Base-by-base conservation (phyloP, 108 stramenopile species). In the Stephanodiscus triporus region DNA sequence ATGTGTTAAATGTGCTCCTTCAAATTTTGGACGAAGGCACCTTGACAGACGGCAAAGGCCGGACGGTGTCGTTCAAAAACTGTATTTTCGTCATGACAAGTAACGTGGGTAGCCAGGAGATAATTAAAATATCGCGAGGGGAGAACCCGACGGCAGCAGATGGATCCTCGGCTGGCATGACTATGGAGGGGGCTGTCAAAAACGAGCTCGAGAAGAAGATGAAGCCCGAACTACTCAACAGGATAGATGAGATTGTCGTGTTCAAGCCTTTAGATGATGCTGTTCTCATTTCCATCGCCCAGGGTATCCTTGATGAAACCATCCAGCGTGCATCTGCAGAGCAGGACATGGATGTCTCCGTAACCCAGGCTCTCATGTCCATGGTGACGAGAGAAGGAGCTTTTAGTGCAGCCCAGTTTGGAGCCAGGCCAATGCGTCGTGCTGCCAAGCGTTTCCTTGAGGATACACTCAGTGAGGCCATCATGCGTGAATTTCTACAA, bases 1-100 rank as follows among this genome's bases (percentile, higher is more conserved):
- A 97, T 78, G 96, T 98, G 20, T 84, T 98, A 50, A 97, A 98
- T 72, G 57, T 97, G 1, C 77, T 97, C 10, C 80, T 97, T 9
- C 97, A 97, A 78, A 81, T 98, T 29, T 88, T 98, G 75, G 98
- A 98, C 68, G 98, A 98, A 70, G 98, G 98, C 19, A 84, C 88
- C 7, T 70, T 99, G 29, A 99, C 98, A 14, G 98, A 99, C 82
- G 93, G 94, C 11, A 93, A 98, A 80, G 98, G 98, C 1, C 87
- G 94, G 38, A 89, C 82, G 24, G 93, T 97, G 6, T 93, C 90
- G 69, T 99, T 99, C 84, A 89, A 95, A 70, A 96, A 98, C 86
- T 89, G 90, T 65, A 90, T 99, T 55, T 80, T 99, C 72, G 92
- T 98, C 69, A 95, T 99, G 89, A 99, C 98, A 10, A 93, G 92